These are phyloP conservation scores for Talaromyces islandicus DNA, from an alignment of 2,329 filamentous ascomycete genomes.

Conservation along the genomic window DNA sequence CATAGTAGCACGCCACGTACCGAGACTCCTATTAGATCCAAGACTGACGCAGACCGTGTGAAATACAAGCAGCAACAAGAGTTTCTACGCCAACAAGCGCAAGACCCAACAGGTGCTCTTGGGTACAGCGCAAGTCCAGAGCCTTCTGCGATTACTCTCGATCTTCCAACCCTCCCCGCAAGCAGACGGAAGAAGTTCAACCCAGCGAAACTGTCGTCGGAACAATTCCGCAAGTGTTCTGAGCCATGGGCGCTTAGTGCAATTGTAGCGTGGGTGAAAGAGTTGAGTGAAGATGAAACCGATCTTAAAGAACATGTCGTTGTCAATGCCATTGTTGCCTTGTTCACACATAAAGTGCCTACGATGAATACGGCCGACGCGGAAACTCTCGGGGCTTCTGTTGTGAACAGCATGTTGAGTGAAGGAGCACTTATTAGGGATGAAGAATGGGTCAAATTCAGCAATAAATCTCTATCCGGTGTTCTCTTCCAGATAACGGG, in stretches of 20 bases:
- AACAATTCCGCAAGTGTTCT: conserved; percentile 75
- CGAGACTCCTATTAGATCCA: conserved; percentile 78
- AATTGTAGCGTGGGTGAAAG: conserved; percentile 79
- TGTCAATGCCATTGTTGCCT: conserved; percentile 75
- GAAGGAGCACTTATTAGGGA: conserved; percentile 74
- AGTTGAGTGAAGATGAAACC: conserved; percentile 83
- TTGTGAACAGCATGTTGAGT: conserved; percentile 73
- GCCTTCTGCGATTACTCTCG: conserved; percentile 57
- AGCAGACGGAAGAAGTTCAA: conserved; percentile 78
- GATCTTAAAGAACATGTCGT: conserved; percentile 81
- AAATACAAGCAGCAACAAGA: conserved; percentile 50
- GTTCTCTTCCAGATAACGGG: conserved; percentile 92
- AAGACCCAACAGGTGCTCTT: conserved; percentile 15
- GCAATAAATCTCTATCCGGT: conserved; percentile 71
- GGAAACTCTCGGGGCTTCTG: conserved; percentile 71
- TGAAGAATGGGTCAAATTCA: conserved; percentile 97
- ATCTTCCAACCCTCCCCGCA: conserved; percentile 75
- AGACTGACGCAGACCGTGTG: conserved; percentile 77
- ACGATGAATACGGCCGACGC: conserved; percentile 99
- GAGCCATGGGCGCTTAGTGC: conserved; percentile 92
- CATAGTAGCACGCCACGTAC: conserved; percentile 75
- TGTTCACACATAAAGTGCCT: conserved; percentile 92
- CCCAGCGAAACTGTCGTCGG: conserved; percentile 71
- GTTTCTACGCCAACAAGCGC: conserved; percentile 44
- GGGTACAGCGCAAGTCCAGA: conserved; percentile 49